These are phyloP conservation scores for Hysterium pulicare DNA, from an alignment of 2,329 filamentous ascomycete genomes.

Conservation along the genomic window DNA sequence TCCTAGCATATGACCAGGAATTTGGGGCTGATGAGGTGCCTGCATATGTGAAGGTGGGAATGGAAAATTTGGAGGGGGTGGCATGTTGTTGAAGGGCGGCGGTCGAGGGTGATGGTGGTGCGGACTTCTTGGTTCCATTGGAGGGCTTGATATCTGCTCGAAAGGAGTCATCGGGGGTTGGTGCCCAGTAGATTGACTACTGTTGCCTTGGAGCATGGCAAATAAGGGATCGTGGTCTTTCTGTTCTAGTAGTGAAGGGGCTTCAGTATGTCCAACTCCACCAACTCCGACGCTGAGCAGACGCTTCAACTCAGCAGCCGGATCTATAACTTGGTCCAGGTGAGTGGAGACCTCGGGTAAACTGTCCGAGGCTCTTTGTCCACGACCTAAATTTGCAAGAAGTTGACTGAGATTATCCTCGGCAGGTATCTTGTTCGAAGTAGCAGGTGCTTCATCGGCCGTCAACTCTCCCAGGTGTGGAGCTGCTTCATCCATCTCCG, in stretches of 20 bases:
- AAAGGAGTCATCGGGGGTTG: slow-evolving; percentile 45
- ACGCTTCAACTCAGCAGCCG: slow-evolving; percentile 52
- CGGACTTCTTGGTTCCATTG: slow-evolving; percentile 55
- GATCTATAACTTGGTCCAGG: slow-evolving; percentile 36
- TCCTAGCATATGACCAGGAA: not conserved
- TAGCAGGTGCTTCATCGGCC: slow-evolving; percentile 16
- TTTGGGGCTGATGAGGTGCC: slow-evolving; percentile 13
- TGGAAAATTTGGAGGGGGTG: slow-evolving; percentile 50
- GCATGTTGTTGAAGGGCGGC: slow-evolving; percentile 47
- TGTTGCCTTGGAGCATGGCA: slow-evolving; percentile 50
- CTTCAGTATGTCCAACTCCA: slow-evolving; percentile 29
- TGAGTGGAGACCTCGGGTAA: slow-evolving; percentile 29
- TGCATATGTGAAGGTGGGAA: slow-evolving; percentile 38
- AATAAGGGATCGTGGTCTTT: slow-evolving; percentile 48
- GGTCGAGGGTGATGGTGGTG: slow-evolving; percentile 54
- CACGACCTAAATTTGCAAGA: slow-evolving; percentile 26
- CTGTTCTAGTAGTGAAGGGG: slow-evolving; percentile 28
- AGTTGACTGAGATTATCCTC: slow-evolving; percentile 29
- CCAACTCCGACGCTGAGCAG: slow-evolving; percentile 43
- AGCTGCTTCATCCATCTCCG: slow-evolving; percentile 16
- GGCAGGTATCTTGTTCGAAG: slow-evolving; percentile 7
- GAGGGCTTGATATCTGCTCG: slow-evolving; percentile 51
- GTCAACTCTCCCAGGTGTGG: slow-evolving; percentile 21
- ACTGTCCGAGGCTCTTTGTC: slow-evolving; percentile 23
- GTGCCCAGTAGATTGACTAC: slow-evolving; percentile 15